Evolutionary conservation across 2,329 filamentous ascomycete species (phyloP), one percentile per base, ranked within the genome.

Genomic region (Penicillium palitans): DNA sequence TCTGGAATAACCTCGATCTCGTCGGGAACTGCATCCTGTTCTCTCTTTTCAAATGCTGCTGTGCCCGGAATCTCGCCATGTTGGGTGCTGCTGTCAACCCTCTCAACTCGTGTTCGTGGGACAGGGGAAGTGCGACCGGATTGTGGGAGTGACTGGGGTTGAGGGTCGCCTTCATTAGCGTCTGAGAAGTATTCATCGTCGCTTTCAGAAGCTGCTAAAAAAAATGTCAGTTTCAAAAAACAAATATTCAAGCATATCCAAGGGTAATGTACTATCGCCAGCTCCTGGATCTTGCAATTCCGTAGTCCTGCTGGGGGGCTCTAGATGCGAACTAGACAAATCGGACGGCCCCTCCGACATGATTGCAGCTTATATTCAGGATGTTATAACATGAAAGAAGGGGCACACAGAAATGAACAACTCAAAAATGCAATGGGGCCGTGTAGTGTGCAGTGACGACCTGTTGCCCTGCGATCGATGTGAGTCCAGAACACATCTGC

Each of bases 171-270:
- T 77, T 88, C 86, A 44, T 80, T 84, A 57, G 86, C 86, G 69
- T 88, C 86, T 47, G 85, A 87, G 72, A 88, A 88, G 73, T 87
- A 83, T 61, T 88, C 86, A 49, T 84, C 79, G 51, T 78, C 82
- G 59, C 81, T 82, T 58, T 81, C 81, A 41, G 81, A 82, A 47
- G 72, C 78, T 70, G 76, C 73, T 35, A 42, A 15, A 29, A 12
- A 15, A 8, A 10, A 31, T n/a, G 29, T 52, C 27, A 48, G 33
- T 56, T 40, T 13, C 29, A 37, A 31, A 37, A 31, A 25, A 21
- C 29, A 13, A n/a, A 27, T 33, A 35, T 21, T 17, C 3, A 44
- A 40, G 24, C 39, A 27, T 48, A 55, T 40, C 24, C 19, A 27
- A 55, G 27, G 55, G 52, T 63, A 76, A 66, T 76, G 24, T 53